These are phyloP conservation scores for Trichophaea hybrida DNA, from an alignment of 2,329 filamentous ascomycete genomes.

Conservation along the genomic window DNA sequence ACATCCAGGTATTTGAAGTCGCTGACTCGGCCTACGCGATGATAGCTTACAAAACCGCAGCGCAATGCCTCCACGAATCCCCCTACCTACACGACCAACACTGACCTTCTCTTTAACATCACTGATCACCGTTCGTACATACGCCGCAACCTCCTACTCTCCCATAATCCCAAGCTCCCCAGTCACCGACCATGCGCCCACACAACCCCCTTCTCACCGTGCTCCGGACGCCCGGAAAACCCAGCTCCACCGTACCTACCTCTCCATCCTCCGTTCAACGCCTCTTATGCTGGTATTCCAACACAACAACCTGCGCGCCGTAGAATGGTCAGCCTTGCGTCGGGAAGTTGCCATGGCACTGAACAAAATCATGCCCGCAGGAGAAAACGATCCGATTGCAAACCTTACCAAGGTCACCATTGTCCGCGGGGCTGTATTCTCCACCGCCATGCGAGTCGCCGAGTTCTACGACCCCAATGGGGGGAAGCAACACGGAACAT, in stretches of 20 bases:
- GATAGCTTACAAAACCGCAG: background rate
- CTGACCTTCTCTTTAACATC: background rate
- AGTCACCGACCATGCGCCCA: slow-evolving; percentile 8
- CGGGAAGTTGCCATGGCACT: slow-evolving; percentile 51
- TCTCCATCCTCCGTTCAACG: slow-evolving; percentile 70
- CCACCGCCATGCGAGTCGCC: slow-evolving; percentile 66
- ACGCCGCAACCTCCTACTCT: background rate
- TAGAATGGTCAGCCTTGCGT: slow-evolving; percentile 59
- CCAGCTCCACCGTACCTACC: slow-evolving; percentile 75
- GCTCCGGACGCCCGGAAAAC: slow-evolving; percentile 77
- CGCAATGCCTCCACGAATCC: slow-evolving; percentile 2
- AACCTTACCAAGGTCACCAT: slow-evolving; percentile 57
- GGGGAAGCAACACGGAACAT: slow-evolving; percentile 23
- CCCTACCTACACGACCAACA: background rate
- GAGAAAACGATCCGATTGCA: slow-evolving; percentile 29
- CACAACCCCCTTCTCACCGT: slow-evolving; percentile 74
- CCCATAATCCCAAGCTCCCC: background rate
- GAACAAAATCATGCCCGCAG: slow-evolving; percentile 44
- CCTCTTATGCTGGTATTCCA: slow-evolving; percentile 78
- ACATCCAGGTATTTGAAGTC: background rate
- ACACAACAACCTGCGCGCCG: slow-evolving; percentile 60
- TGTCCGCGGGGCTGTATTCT: slow-evolving; percentile 78
- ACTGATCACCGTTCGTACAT: background rate
- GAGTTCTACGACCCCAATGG: slow-evolving; percentile 36
- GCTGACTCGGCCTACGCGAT: background rate